Evolutionary conservation across 306 rosid species (phyloP).

Genomic region (Vigna trinervia): DNA sequence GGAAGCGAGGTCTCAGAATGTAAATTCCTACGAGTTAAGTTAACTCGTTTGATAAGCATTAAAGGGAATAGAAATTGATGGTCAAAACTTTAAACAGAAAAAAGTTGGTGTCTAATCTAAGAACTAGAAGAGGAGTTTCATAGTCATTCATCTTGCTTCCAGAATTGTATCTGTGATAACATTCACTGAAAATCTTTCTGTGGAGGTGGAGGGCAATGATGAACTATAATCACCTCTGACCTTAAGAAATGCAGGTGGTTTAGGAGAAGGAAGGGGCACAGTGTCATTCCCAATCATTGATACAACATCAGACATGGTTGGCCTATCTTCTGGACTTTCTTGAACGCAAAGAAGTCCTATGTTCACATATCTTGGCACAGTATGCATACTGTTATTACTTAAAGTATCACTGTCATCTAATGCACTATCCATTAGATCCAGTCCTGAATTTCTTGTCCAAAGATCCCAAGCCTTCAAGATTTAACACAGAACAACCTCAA

Average conservation of each 20-base stretch:
- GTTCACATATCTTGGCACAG: constrained; percentile 38
- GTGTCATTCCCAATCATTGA: constrained; percentile 51
- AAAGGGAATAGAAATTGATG: not conserved
- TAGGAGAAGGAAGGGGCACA: constrained; percentile 38
- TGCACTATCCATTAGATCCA: constrained; percentile 41
- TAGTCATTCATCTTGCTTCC: constrained; percentile 44
- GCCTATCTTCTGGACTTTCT: constrained; percentile 50
- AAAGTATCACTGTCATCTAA: not conserved
- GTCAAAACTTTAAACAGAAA: not conserved
- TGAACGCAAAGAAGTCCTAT: constrained; percentile 52
- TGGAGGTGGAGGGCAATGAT: not conserved
- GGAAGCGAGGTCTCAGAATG: no score
- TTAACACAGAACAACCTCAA: not conserved
- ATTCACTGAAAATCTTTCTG: constrained; percentile 37
- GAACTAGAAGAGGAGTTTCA: not conserved
- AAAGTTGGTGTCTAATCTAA: not conserved
- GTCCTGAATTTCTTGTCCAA: constrained; percentile 39
- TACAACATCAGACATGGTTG: constrained; percentile 51
- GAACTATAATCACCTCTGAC: constrained; percentile 17
- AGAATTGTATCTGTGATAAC: constrained; percentile 16
- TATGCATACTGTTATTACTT: no score
- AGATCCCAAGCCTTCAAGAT: constrained; percentile 51
- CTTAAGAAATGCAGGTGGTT: constrained; percentile 45
- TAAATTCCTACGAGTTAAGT: no score
- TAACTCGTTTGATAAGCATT: no score